A percentile compares a stretch with the other conserved stretches of the same genome.
phyloP scores from a whole-genome alignment of 805 yeast species.

The Limtongia smithiae region DNA sequence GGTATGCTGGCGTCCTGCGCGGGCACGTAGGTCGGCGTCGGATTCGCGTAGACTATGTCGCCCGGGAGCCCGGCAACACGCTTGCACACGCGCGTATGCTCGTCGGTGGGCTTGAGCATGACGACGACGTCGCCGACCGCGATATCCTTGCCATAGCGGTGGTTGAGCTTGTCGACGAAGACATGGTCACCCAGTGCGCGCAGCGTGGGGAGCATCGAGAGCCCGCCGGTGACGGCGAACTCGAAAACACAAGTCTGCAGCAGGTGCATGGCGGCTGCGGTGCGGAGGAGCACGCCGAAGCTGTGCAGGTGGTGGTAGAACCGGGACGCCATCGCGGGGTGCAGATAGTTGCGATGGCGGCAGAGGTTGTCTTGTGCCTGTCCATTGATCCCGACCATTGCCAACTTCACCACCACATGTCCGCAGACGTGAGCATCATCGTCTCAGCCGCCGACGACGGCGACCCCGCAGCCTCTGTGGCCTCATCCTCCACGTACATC shows the following conservation, averaged over 20 bases:
- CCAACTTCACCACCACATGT: not conserved
- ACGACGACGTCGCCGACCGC: conserved; percentile 83
- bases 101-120: conserved; percentile 85
- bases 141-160: conserved; percentile 61
- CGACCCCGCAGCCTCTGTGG: not conserved
- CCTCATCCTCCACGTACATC: too few relatives aligned
- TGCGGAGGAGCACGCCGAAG: conserved; percentile 28
- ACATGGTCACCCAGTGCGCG: conserved; percentile 73
- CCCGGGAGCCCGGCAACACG: conserved; percentile 97
- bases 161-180: conserved; percentile 59
- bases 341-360: too few relatives aligned
- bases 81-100: conserved; percentile 81
- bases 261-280: conserved; percentile 51
- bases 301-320: too few relatives aligned
- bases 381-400: too few relatives aligned
- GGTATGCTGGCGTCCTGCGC: not conserved
- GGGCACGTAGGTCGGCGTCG: conserved; percentile 9
- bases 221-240: conserved; percentile 81
- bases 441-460: conserved; percentile 11
- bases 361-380: too few relatives aligned
- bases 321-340: too few relatives aligned
- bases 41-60: conserved; percentile 51
- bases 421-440: conserved; percentile 7
- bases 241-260: conserved; percentile 65
- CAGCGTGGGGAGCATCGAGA: conserved; percentile 91